Conservation (phyloP, 2,329 filamentous ascomycete genomes). For the Taxawa tesnikishii region DNA sequence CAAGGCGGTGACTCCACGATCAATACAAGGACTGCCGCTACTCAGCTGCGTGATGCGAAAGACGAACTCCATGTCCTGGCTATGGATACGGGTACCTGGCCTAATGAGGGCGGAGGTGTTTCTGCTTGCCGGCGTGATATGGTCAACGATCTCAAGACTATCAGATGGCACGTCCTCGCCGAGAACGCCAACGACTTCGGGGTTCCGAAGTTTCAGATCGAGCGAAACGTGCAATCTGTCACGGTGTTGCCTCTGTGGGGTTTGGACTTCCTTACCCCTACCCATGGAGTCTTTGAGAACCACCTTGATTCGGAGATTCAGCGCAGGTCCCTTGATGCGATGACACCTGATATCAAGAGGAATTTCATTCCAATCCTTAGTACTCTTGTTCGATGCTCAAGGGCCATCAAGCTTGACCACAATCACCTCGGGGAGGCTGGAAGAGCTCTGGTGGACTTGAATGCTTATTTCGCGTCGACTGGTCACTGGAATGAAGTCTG, state of each 20-base stretch:
- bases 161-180: slow-evolving; percentile 42
- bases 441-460: slow-evolving; percentile 36
- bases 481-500: slow-evolving; percentile 37
- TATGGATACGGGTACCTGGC: slow-evolving; percentile 41
- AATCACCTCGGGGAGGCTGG: slow-evolving; percentile 32
- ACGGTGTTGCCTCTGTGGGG: slow-evolving; percentile 44
- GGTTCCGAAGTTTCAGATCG: slow-evolving; percentile 42
- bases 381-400: slow-evolving; percentile 36
- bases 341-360: slow-evolving; percentile 33
- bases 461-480: slow-evolving; percentile 38
- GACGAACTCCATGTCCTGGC: slow-evolving; percentile 40
- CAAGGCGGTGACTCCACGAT: slow-evolving; percentile 29
- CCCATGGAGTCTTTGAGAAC: slow-evolving; percentile 43
- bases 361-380: slow-evolving; percentile 43
- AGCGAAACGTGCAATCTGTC: slow-evolving; percentile 42
- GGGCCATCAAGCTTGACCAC: slow-evolving; percentile 30
- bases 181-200: slow-evolving; percentile 45
- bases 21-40: slow-evolving; percentile 25
- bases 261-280: slow-evolving; percentile 39
- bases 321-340: slow-evolving; percentile 28
- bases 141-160: slow-evolving; percentile 40
- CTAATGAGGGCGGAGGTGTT: slow-evolving; percentile 41
- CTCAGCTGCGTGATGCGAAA: slow-evolving; percentile 31
- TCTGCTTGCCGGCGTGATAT: slow-evolving; percentile 43
- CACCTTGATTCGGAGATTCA: slow-evolving; percentile 40